Evolutionary conservation across 176 grass and related monocot species (phyloP).

Genomic region (Eremochloa ophiuroides): DNA sequence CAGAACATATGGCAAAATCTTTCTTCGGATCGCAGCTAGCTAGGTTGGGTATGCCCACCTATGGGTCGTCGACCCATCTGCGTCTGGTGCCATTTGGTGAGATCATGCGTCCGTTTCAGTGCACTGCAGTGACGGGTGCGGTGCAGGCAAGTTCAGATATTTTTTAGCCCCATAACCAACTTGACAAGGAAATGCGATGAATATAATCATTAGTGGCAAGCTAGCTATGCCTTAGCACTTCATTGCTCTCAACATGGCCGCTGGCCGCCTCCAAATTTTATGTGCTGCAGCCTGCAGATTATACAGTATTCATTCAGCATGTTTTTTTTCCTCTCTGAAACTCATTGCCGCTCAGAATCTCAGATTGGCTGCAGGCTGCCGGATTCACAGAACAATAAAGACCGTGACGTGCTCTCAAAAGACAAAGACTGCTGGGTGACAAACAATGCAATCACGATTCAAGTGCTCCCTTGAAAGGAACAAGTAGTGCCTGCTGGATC

Average conservation of each 20-base stretch:
- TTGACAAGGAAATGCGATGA: background rate
- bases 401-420: background rate
- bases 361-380: background rate
- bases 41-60: conserved; percentile 1
- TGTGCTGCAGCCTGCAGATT: background rate
- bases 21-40: background rate
- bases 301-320: background rate
- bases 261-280: conserved; percentile 9
- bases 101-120: background rate
- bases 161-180: background rate
- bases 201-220: background rate
- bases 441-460: background rate
- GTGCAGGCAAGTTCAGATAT: background rate
- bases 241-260: background rate
- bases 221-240: background rate
- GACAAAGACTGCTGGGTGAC: background rate
- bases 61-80: background rate
- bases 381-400: conserved; percentile 14
- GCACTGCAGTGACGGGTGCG: background rate
- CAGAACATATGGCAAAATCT: conserved; percentile 9
- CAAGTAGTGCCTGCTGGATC: background rate
- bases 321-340: background rate
- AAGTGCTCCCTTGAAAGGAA: background rate
- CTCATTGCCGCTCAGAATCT: background rate
- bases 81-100: conserved; percentile 9